Conservation (phyloP, 2,329 filamentous ascomycete genomes). For the Pezicula rhizophila region DNA sequence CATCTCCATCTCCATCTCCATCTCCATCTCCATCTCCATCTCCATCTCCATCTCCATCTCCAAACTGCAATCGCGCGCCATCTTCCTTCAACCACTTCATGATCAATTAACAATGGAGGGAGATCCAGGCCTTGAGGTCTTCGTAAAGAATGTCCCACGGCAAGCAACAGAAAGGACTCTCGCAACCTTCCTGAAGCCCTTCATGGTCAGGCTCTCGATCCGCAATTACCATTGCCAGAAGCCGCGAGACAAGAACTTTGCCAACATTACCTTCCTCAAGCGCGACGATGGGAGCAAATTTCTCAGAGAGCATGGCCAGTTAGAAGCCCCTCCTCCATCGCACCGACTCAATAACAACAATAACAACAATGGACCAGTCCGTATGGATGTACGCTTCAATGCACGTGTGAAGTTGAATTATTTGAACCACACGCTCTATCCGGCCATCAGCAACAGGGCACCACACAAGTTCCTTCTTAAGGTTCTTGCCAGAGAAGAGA, state of each 20-base stretch:
- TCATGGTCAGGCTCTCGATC: conserved; percentile 33
- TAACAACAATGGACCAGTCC: conserved; percentile 7
- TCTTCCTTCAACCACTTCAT: too few relatives aligned
- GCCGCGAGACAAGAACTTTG: conserved; percentile 32
- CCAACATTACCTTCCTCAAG: conserved; percentile 40
- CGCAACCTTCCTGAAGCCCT: conserved; percentile 31
- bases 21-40: too few relatives aligned
- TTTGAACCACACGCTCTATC: conserved; percentile 17
- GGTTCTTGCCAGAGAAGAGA: conserved; percentile 17
- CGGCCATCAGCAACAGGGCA: conserved; percentile 15
- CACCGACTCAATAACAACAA: background rate
- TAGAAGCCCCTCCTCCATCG: background rate
- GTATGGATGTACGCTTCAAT: too few relatives aligned
- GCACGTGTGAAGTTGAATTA: too few relatives aligned
- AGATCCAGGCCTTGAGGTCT: conserved; percentile 30
- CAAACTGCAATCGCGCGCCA: too few relatives aligned
- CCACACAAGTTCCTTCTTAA: conserved; percentile 16
- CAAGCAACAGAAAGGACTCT: conserved; percentile 36
- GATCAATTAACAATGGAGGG: too few relatives aligned
- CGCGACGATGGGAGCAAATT: conserved; percentile 35
- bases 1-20: too few relatives aligned
- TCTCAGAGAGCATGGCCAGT: conserved; percentile 27
- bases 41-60: too few relatives aligned
- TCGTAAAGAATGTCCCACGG: conserved; percentile 35
- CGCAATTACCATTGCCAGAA: conserved; percentile 38